phyloP scores from a whole-genome alignment of 345 rosid genomes.

The Combretum micranthum region DNA sequence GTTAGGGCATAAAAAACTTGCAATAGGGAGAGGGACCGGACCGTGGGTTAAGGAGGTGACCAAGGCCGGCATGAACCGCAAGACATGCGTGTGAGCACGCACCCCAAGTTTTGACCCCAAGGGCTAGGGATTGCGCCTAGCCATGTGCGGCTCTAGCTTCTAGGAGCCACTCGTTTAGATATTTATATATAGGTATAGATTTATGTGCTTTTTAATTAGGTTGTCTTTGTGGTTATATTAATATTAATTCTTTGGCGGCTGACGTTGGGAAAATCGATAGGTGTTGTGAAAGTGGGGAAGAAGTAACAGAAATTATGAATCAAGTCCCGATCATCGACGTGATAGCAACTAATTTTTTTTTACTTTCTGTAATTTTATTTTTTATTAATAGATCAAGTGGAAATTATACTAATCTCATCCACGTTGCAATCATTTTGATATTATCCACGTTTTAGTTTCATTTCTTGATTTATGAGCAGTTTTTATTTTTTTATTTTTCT shows the following conservation, averaged over 20 bases:
- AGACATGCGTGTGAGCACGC: constrained; percentile 30
- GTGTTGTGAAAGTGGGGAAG: too few relatives aligned
- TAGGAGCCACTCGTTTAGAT: not conserved
- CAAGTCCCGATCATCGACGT: too few relatives aligned
- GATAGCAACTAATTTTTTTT: too few relatives aligned
- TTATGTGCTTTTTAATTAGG: too few relatives aligned
- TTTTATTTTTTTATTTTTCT: too few relatives aligned
- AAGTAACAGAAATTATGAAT: too few relatives aligned
- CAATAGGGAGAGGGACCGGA: not conserved
- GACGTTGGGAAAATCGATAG: not conserved
- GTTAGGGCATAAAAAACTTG: not conserved
- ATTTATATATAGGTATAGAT: too few relatives aligned
- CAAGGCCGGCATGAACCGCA: constrained; percentile 20
- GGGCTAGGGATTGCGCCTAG: not conserved
- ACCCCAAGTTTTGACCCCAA: constrained; percentile 15
- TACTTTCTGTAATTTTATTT: too few relatives aligned
- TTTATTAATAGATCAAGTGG: too few relatives aligned
- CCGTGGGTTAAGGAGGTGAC: constrained; percentile 8
- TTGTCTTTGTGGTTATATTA: too few relatives aligned
- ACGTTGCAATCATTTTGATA: too few relatives aligned
- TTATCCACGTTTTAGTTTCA: not conserved
- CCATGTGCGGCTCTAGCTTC: not conserved
- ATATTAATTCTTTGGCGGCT: not conserved
- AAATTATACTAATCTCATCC: too few relatives aligned
- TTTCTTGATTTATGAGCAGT: not conserved